These are phyloP conservation scores for Ceratobasidium sp. DNA, from an alignment of 1,284 basidiomycete genomes.

Conservation along the genomic window DNA sequence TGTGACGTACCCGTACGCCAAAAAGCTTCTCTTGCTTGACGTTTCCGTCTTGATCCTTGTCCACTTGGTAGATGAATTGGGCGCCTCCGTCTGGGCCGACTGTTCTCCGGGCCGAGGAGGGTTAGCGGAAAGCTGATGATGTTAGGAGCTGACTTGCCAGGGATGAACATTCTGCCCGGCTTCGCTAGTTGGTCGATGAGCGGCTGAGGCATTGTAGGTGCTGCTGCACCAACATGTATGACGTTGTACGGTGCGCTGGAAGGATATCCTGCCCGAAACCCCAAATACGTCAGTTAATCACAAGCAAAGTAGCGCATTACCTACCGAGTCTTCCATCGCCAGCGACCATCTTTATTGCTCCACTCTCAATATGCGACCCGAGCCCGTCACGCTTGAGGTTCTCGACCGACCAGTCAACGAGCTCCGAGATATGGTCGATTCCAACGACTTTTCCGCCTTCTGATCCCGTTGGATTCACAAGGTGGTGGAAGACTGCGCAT, in stretches of 20 bases:
- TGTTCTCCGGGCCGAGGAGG: conserved; percentile 52
- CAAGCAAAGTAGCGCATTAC: conserved; percentile 40
- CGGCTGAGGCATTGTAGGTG: conserved; percentile 75
- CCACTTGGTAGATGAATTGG: conserved; percentile 78
- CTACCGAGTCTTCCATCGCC: conserved; percentile 86
- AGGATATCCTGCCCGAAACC: conserved; percentile 43
- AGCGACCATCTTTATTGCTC: conserved; percentile 66
- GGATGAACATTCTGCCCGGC: conserved; percentile 78
- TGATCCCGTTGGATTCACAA: conserved; percentile 61
- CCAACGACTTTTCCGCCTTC: conserved; percentile 77
- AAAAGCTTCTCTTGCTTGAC: conserved; percentile 77
- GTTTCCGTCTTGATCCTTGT: conserved; percentile 79
- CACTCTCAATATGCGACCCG: conserved; percentile 20
- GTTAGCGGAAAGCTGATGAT: not conserved
- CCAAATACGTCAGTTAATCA: not conserved
- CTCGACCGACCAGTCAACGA: conserved; percentile 71
- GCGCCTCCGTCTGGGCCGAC: conserved; percentile 66
- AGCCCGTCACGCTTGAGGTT: conserved; percentile 81
- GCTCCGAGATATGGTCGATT: conserved; percentile 88
- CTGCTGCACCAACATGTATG: conserved; percentile 96
- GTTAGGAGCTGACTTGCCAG: conserved; percentile 52
- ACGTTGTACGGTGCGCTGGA: conserved; percentile 78
- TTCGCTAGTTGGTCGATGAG: conserved; percentile 84
- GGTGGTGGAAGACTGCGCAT: conserved; percentile 77
- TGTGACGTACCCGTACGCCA: conserved; percentile 75